Evolutionary conservation across 352 stramenopile species (phyloP).

Genomic region (Globisporangium nodosum): DNA sequence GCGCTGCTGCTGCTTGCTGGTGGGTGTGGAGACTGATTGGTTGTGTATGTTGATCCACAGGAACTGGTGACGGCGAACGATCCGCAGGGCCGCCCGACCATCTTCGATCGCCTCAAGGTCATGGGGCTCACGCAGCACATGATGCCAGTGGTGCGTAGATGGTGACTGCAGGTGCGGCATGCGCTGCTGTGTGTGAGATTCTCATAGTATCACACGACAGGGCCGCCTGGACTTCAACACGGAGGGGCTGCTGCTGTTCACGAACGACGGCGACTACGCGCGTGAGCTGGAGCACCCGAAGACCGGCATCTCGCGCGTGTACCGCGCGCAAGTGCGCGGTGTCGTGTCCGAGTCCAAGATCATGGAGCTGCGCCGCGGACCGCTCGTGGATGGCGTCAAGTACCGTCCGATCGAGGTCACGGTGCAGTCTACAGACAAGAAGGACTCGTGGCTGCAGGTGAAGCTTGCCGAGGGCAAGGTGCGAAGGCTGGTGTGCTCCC

Average conservation of each 20-base stretch:
- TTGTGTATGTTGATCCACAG: slow-evolving; percentile 14
- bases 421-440: slow-evolving; percentile 77
- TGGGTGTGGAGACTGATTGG: not conserved
- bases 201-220: slow-evolving; percentile 12
- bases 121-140: slow-evolving; percentile 84
- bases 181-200: no score
- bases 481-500: not conserved
- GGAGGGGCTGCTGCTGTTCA: slow-evolving; percentile 90
- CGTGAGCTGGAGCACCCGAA: slow-evolving; percentile 85
- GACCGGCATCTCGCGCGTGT: slow-evolving; percentile 65
- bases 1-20: not conserved
- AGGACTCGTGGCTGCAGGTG: slow-evolving; percentile 88
- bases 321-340: slow-evolving; percentile 82
- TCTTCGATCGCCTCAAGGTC: slow-evolving; percentile 80
- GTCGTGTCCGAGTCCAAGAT: slow-evolving; percentile 78
- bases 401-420: slow-evolving; percentile 69
- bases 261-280: slow-evolving; percentile 89
- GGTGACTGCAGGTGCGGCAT: no score
- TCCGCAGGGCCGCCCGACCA: slow-evolving; percentile 72
- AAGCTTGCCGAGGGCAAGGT: slow-evolving; percentile 86
- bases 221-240: slow-evolving; percentile 91
- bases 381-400: slow-evolving; percentile 81
- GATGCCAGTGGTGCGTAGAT: slow-evolving; percentile 72
- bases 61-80: slow-evolving; percentile 80
- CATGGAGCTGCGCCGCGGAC: slow-evolving; percentile 62